Evolutionary conservation across 75 land plant species (phyloP).

Genomic region (Pseudotsuga menziesii): DNA sequence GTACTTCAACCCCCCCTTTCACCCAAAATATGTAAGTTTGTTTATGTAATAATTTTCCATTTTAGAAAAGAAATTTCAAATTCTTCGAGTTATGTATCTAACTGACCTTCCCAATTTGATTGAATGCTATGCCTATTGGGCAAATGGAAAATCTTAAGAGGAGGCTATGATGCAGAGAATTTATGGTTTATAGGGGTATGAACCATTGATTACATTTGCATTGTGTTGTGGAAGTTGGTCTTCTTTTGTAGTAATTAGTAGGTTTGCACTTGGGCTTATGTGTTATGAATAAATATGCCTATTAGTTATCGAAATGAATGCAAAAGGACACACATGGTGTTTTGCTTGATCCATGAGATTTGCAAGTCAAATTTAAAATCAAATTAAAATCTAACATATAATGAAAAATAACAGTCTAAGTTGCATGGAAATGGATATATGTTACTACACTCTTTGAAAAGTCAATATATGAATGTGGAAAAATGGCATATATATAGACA

Average conservation of each 20-base stretch:
- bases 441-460: no score
- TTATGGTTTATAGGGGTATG: conserved; percentile 78
- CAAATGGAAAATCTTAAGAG: conserved; percentile 33
- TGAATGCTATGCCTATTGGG: conserved; percentile 32
- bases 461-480: no score
- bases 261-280: not conserved
- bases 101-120: not conserved
- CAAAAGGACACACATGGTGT: not conserved
- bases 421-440: no score
- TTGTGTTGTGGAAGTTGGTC: conserved; percentile 96
- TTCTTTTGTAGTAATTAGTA: conserved; percentile 85
- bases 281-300: not conserved
- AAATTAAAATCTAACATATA: no score
- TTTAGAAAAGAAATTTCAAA: not conserved
- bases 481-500: no score
- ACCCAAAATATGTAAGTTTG: conserved; percentile 58
- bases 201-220: conserved; percentile 94
- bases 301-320: not conserved
- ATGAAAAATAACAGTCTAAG: no score
- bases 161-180: conserved; percentile 29
- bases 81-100: not conserved
- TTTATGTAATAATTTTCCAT: not conserved
- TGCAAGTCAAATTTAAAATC: not conserved
- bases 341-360: not conserved
- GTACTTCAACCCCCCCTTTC: conserved; percentile 71